These are phyloP conservation scores for Ganoderma boninense DNA, from an alignment of 1,284 basidiomycete species.

Conservation along the genomic window DNA sequence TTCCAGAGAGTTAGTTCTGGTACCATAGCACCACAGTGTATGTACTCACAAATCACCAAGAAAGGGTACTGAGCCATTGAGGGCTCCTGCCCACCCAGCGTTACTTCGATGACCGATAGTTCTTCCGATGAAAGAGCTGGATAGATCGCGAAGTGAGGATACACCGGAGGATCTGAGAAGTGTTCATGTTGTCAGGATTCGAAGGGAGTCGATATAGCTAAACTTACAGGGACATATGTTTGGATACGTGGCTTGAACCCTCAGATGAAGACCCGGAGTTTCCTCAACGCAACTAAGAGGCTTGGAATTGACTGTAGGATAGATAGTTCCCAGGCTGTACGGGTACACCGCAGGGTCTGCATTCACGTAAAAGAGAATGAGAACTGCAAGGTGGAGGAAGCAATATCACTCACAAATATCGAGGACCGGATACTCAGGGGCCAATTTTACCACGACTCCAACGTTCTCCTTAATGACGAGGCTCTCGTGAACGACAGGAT, in stretches of 20 bases:
- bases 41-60: constrained; percentile 27
- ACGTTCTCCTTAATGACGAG: not conserved
- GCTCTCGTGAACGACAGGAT: constrained; percentile 20
- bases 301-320: constrained; percentile 18
- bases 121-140: constrained; percentile 35
- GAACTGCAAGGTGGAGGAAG: not conserved
- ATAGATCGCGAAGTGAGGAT: constrained; percentile 53
- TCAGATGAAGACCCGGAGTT: constrained; percentile 17
- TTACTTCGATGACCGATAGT: not conserved
- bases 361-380: too few species aligned
- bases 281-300: not conserved
- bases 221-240: constrained; percentile 33
- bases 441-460: constrained; percentile 14
- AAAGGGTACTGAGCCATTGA: constrained; percentile 22
- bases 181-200: not conserved
- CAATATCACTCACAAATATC: constrained; percentile 28
- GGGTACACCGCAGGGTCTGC: constrained; percentile 34
- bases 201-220: constrained; percentile 3
- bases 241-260: constrained; percentile 28
- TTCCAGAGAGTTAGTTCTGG: not conserved
- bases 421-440: constrained; percentile 26
- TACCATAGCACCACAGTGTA: not conserved
- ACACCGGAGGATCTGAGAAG: constrained; percentile 39
- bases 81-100: constrained; percentile 5
- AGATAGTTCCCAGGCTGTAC: constrained; percentile 31